phyloP scores from a whole-genome alignment of 352 stramenopile genomes.

The Globisporangium nagaii region DNA sequence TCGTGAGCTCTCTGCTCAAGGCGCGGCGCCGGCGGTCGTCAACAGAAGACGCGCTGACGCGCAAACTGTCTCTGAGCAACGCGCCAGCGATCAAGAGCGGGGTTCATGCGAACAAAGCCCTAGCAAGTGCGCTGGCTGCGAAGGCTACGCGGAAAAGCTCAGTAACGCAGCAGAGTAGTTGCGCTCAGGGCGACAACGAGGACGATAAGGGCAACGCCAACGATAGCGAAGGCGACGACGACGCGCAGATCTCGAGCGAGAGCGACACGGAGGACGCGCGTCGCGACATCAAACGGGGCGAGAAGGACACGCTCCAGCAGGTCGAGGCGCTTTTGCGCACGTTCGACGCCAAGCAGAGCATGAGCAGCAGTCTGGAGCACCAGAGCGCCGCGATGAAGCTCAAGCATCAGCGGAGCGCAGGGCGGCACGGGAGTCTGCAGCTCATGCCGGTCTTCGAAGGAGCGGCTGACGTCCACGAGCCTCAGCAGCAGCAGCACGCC shows the following conservation, averaged over 20 bases:
- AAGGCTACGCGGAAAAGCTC: too few relatives aligned
- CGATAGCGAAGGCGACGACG: slow-evolving; percentile 8
- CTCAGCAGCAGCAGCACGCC: not conserved
- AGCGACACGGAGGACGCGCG: slow-evolving; percentile 16
- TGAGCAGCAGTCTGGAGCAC: not conserved
- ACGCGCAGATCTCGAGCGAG: slow-evolving; percentile 17
- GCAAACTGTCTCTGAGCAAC: not conserved
- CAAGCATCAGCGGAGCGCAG: not conserved
- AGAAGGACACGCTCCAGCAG: slow-evolving; percentile 41
- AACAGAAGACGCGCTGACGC: not conserved
- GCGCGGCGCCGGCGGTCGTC: not conserved
- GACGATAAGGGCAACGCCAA: not conserved
- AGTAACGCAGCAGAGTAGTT: not conserved
- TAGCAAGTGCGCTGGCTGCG: too few relatives aligned
- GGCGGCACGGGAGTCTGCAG: not conserved
- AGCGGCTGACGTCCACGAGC: not conserved
- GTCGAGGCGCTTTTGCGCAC: slow-evolving; percentile 36
- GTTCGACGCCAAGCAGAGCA: slow-evolving; percentile 19
- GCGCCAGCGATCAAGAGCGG: not conserved
- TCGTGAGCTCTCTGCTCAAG: not conserved
- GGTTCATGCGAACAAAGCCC: too few relatives aligned
- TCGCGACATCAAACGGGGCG: slow-evolving; percentile 32
- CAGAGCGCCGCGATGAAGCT: not conserved
- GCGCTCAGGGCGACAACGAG: not conserved
- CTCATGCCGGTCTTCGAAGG: not conserved